These are phyloP conservation scores for Rhynchospora breviuscula DNA, from an alignment of 176 grass and related monocot species.

Conservation along the genomic window DNA sequence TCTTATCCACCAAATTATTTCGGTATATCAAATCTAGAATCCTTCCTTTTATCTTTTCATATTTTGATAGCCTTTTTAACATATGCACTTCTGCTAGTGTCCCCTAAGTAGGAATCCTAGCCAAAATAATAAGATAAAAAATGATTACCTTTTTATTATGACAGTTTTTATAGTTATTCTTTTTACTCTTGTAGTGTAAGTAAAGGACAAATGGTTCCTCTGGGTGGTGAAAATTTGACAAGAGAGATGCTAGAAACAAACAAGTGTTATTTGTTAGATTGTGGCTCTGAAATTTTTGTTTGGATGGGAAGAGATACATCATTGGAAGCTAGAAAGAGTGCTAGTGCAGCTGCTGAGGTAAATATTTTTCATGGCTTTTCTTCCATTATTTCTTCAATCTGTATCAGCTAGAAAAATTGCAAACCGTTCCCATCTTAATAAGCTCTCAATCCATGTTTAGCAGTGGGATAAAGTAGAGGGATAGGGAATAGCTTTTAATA, in stretches of 20 bases:
- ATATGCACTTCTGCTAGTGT: conserved; percentile 3
- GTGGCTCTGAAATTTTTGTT: conserved; percentile 75
- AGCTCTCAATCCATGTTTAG: neutral
- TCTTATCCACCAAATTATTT: conserved; percentile 46
- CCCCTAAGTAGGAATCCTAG: conserved; percentile 14
- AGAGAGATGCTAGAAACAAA: conserved; percentile 74
- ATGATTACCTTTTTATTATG: conserved; percentile 10
- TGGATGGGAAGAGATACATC: conserved; percentile 95
- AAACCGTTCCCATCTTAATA: neutral
- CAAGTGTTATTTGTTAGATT: conserved; percentile 89
- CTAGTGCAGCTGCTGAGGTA: conserved; percentile 85
- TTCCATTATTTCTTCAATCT: neutral
- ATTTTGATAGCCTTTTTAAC: neutral
- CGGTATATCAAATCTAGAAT: conserved; percentile 38
- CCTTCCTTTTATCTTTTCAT: conserved; percentile 1
- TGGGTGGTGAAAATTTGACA: conserved; percentile 57
- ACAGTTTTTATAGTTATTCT: conserved; percentile 7
- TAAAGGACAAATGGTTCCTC: conserved; percentile 55
- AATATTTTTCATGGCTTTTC: conserved; percentile 27
- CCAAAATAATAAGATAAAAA: conserved; percentile 10
- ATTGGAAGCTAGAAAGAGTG: conserved; percentile 79
- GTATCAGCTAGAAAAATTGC: neutral
- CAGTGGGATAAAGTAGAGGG: neutral
- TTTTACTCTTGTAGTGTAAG: conserved; percentile 45
- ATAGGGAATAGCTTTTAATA: neutral